phyloP scores from a whole-genome alignment of 140 eudicot genomes.

The Cichorium intybus region DNA sequence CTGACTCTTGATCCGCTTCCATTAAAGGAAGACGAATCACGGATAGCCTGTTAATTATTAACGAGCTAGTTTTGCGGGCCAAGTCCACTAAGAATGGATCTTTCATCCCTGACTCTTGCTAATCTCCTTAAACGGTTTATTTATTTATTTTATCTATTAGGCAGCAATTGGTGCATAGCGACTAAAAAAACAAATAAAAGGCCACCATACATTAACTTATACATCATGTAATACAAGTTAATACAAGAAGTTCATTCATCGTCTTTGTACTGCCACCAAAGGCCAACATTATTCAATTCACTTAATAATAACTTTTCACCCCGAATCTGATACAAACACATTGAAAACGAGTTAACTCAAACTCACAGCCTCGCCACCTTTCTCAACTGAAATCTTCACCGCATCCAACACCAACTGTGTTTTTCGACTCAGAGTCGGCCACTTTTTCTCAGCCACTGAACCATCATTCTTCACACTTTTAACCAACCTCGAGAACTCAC shows the following conservation, averaged over 20 bases:
- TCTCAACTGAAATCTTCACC: conserved; percentile 51
- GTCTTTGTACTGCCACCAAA: neutral
- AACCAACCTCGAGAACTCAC: conserved; percentile 65
- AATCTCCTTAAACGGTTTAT: no score
- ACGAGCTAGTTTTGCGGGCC: no score
- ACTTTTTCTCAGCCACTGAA: conserved; percentile 42
- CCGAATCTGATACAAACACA: neutral
- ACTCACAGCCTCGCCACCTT: conserved; percentile 44
- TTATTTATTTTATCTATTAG: no score
- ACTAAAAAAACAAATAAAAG: neutral
- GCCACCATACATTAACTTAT: neutral
- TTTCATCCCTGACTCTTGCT: no score
- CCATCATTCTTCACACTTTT: conserved; percentile 41
- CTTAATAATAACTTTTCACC: neutral
- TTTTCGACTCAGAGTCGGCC: conserved; percentile 49
- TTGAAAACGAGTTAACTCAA: conserved; percentile 22
- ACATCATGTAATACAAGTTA: neutral
- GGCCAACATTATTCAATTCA: conserved; percentile 14
- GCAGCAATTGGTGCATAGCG: no score
- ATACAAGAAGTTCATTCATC: neutral
- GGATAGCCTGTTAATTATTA: no score
- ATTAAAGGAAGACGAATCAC: no score
- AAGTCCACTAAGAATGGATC: no score
- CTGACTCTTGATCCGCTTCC: no score
- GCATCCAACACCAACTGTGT: conserved; percentile 69